Percentiles rank a stretch among this genome's conserved stretches.
phyloP scores from a whole-genome alignment of 257 asterid genomes.

The Coffea eugenioides region DNA sequence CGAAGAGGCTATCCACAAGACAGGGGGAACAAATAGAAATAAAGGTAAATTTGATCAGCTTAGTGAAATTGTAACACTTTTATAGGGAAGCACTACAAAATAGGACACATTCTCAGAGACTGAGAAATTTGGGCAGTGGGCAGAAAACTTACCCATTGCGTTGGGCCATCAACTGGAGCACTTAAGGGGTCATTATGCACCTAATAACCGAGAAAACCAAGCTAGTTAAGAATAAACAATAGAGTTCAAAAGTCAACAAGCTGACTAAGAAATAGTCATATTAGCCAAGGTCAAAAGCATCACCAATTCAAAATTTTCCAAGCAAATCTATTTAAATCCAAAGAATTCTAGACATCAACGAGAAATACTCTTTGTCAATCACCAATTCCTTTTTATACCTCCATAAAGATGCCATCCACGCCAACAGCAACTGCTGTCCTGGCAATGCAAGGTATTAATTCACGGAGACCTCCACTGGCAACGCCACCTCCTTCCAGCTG shows the following conservation, averaged over 20 bases:
- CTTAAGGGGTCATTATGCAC: conserved; percentile 86
- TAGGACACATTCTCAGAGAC: not conserved
- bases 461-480: conserved; percentile 99
- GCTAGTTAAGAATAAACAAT: not conserved
- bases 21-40: conserved; percentile 3
- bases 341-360: not conserved
- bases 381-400: conserved; percentile 40
- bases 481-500: conserved; percentile 99
- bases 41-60: not conserved
- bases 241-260: not conserved
- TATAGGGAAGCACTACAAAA: not conserved
- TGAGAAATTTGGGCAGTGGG: not conserved
- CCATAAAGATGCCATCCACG: conserved; percentile 96
- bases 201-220: conserved; percentile 34
- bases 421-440: conserved; percentile 97
- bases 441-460: conserved; percentile 93
- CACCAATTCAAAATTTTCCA: not conserved
- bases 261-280: not conserved
- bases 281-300: not conserved
- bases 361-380: not conserved
- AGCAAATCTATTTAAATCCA: not conserved
- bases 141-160: conserved; percentile 82
- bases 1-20: conserved; percentile 70
- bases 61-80: not conserved
- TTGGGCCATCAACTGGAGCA: conserved; percentile 99